These are phyloP conservation scores for Papiliotrema flavescens DNA, from an alignment of 1,284 basidiomycete species.

Conservation along the genomic window DNA sequence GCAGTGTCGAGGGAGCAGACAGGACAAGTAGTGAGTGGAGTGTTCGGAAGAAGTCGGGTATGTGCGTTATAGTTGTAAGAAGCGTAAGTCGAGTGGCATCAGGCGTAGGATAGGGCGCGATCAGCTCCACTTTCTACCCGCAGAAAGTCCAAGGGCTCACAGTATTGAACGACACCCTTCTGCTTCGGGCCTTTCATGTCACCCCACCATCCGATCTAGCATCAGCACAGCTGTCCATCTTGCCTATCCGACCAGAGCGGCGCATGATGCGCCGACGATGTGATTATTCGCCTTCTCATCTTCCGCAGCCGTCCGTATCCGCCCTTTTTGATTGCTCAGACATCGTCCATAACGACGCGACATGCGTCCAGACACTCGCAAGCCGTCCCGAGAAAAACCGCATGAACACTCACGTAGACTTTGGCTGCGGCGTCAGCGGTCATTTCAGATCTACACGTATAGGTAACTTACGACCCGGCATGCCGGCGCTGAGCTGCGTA, in stretches of 20 bases:
- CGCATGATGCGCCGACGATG: no score
- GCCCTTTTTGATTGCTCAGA: no score
- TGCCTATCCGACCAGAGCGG: background rate
- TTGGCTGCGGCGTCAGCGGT: slow-evolving; percentile 2
- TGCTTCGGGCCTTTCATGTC: slow-evolving; percentile 67
- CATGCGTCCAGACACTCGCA: background rate
- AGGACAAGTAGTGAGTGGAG: background rate
- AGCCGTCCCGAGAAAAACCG: background rate
- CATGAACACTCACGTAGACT: background rate
- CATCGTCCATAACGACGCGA: background rate
- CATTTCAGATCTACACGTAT: background rate
- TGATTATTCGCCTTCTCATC: no score
- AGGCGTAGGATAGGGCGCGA: background rate
- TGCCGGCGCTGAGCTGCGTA: background rate
- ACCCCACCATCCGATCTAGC: slow-evolving; percentile 88
- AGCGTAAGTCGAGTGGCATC: background rate
- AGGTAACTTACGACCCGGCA: slow-evolving; percentile 2
- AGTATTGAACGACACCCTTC: slow-evolving; percentile 74
- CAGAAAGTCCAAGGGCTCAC: slow-evolving; percentile 53
- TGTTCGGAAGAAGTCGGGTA: background rate
- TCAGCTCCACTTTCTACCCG: background rate
- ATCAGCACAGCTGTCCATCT: slow-evolving; percentile 1
- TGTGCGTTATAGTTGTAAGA: background rate
- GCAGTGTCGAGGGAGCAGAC: no score
- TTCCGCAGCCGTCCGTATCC: no score